Conservation (phyloP, 495 filamentous ascomycete genomes). For the Terfezia claveryi region DNA sequence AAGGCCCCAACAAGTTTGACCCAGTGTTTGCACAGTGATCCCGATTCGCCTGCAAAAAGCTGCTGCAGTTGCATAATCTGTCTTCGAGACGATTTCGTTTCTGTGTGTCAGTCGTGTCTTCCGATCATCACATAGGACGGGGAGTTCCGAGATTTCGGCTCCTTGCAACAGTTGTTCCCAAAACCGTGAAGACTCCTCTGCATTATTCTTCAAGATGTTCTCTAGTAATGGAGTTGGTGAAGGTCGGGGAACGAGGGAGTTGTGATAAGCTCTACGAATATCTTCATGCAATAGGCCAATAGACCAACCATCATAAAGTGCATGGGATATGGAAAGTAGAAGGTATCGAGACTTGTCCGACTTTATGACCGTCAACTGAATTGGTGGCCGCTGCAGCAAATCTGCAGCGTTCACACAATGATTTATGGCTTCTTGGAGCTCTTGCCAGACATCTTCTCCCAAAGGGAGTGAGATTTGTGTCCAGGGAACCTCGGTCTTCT, state of each 20-base stretch:
- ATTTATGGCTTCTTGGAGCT: constrained; percentile 15
- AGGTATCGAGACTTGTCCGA: constrained; percentile 24
- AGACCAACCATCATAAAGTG: constrained; percentile 61
- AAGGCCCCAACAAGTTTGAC: constrained; percentile 42
- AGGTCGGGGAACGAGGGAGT: constrained; percentile 21
- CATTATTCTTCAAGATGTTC: constrained; percentile 21
- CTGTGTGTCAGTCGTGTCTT: constrained; percentile 19
- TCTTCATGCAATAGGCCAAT: constrained; percentile 43
- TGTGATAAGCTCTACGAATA: constrained; percentile 35
- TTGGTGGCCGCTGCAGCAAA: constrained; percentile 11
- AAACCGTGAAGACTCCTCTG: constrained; percentile 27
- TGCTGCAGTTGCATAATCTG: constrained; percentile 20
- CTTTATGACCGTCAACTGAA: constrained; percentile 19
- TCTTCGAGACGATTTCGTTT: constrained; percentile 25
- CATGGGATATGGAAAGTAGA: constrained; percentile 52
- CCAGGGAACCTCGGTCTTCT: constrained; percentile 6
- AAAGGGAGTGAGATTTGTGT: constrained; percentile 5
- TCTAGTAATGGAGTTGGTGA: constrained; percentile 28
- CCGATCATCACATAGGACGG: neutral
- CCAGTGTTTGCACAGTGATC: constrained; percentile 41
- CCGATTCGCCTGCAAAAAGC: constrained; percentile 33
- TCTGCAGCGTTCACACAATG: constrained; percentile 4
- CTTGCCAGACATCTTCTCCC: constrained; percentile 8
- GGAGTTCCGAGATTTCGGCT: constrained; percentile 21
- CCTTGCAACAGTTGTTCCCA: constrained; percentile 38